Base-by-base conservation (phyloP, 176 grass and related monocot genomes). In the Oryza meridionalis region DNA sequence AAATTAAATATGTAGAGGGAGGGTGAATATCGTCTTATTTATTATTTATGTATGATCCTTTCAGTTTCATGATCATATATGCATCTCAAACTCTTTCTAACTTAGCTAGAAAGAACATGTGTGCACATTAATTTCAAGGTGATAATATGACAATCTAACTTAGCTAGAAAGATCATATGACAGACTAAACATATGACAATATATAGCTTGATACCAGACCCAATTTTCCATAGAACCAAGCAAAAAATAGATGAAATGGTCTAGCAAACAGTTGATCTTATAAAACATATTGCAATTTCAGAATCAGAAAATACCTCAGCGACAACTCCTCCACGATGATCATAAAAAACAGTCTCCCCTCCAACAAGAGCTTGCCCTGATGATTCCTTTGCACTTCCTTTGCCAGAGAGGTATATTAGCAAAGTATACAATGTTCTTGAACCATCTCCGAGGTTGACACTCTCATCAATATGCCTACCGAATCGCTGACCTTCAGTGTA, bases 341-440 rank as follows among this genome's bases (percentile, higher is more conserved):
- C 96, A 87, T 98, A 98, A 86, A 98, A 98, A 37, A 98, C 92
- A 49, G 93, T 98, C 72, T 92, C 96, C 61, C 96, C 96, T 80
- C 96, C 96, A 50, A 92, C 83, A 85, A 93, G 85, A 85, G 86
- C 82, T 21, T 88, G 75, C 45, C 58, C 78, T 6, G 87, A 88
- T 46, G 91, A 85, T 81, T 94, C 94, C 44, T 97, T 86, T 3
- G 71, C 75, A 7, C 76, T 81, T 50, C 82, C 84, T 84, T 85
- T 94, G 9, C 94, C 91, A 73, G 87, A 94, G 55, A 97, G 86
- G 78, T 97, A 97, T 80, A 97, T 82, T 17, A 94, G 87, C 46
- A 97, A 85, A 16, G 94, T 97, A 73, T 97, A 97, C 62, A 94
- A 76, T 6, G 91, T 97, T 78, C 69, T 78, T 19, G 68, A 81